Evolutionary conservation across 345 rosid species (phyloP).

Genomic region (Geranium rotundifolium): DNA sequence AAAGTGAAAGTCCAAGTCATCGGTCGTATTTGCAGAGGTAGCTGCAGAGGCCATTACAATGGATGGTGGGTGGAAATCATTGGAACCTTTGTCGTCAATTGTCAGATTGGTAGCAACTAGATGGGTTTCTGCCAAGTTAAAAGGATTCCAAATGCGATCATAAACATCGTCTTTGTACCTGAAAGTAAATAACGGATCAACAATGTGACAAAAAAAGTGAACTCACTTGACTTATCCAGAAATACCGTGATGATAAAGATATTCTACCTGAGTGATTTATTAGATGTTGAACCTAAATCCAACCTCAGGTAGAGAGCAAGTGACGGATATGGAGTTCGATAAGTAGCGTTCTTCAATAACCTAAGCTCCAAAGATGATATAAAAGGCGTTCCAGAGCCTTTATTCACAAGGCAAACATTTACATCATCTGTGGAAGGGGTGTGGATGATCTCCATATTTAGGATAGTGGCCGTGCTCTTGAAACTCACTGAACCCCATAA

Average conservation of each 20-base stretch:
- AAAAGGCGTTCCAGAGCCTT: slow-evolving; percentile 22
- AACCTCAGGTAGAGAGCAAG: neutral
- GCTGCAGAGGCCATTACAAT: slow-evolving; percentile 31
- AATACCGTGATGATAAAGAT: no score
- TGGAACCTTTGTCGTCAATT: neutral
- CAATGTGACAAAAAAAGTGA: no score
- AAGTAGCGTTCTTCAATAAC: slow-evolving; percentile 15
- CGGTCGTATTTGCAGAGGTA: slow-evolving; percentile 11
- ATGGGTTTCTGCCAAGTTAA: neutral
- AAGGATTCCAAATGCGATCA: slow-evolving; percentile 40
- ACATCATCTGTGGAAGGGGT: slow-evolving; percentile 6
- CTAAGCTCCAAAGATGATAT: slow-evolving; percentile 30
- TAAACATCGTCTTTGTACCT: slow-evolving; percentile 19
- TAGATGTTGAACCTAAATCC: slow-evolving; percentile 8
- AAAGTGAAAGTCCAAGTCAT: slow-evolving; percentile 20
- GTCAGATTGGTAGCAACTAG: no score
- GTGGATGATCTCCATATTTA: slow-evolving; percentile 18
- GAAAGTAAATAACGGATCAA: no score
- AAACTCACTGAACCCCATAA: slow-evolving; percentile 12
- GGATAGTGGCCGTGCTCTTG: slow-evolving; percentile 1
- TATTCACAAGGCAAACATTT: slow-evolving; percentile 27
- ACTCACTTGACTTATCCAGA: no score
- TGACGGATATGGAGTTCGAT: slow-evolving; percentile 4
- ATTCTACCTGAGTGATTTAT: neutral
- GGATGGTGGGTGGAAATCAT: slow-evolving; percentile 27